Base-by-base conservation (phyloP, 2,329 filamentous ascomycete species). In the Aphanocladium album region DNA sequence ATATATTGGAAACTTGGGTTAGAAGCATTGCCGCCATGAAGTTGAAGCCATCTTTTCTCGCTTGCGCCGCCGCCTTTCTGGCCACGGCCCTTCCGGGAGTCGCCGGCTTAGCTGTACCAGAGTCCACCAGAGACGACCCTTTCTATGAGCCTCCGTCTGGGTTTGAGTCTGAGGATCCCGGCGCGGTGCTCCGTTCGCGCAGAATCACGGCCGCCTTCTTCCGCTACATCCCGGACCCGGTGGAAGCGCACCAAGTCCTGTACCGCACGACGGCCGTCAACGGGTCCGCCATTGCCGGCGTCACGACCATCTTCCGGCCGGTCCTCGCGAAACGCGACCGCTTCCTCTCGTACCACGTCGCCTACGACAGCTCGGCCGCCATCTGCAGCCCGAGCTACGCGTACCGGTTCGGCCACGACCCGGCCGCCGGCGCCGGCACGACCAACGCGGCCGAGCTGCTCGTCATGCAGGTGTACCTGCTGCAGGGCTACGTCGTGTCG, bases 291-390 rank as follows among this genome's bases (percentile, higher is more conserved):
- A 57, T 61, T 25, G 52, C 59, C 4, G 41, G 45, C 21, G 59
- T 61, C 30, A 57, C 52, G 33, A 61, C 52, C 9, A 30, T 61
- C 30, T 61, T 61, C 45, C 57, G 50, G 59, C 59, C 59, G 1
- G 1, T 37, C 14, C 7, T 61, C 1, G 45, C 41, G 33, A 55
- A 55, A 21, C 50, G 14, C 2, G 59, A 61, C 23, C 50, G 59
- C 33, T 61, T 61, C 14, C 23, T 61, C 1, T 16, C 52, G 2
- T 61, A 43, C 30, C 37, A 52, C 45, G 57, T 41, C 17, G 53
- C 57, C 46, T 50, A 59, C 23, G 50, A 60, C 49, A 57, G 53
- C 60, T 55, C 51, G 35, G 58, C 51, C 23, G 57, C 46, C 14
- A 35, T 33, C 8, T 60, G 62, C 45, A 27, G 30, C 25, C 59